These are phyloP conservation scores for Chernovozyma aurita DNA, from an alignment of 1,139 yeast species.

Conservation along the genomic window DNA sequence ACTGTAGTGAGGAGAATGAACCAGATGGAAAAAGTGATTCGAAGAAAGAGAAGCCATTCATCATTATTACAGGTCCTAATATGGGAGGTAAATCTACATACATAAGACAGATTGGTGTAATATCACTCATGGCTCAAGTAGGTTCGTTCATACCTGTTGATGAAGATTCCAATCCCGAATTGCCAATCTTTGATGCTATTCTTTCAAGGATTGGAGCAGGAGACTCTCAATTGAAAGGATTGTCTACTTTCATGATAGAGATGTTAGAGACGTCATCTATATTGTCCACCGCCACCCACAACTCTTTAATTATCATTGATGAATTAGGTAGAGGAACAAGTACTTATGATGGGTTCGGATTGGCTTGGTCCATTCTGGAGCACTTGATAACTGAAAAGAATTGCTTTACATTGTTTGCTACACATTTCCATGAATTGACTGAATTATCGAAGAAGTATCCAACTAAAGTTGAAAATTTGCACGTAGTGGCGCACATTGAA, in stretches of 20 bases:
- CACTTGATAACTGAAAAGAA: slow-evolving; percentile 65
- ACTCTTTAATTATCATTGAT: slow-evolving; percentile 86
- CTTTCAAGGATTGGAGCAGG: slow-evolving; percentile 98
- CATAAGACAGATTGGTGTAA: slow-evolving; percentile 87
- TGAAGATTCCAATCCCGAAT: slow-evolving; percentile 50
- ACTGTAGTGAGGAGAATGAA: slow-evolving; percentile 33
- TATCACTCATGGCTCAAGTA: slow-evolving; percentile 83
- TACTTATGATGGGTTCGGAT: slow-evolving; percentile 95
- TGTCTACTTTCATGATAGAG: slow-evolving; percentile 96
- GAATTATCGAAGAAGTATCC: slow-evolving; percentile 60
- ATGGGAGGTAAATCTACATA: slow-evolving; percentile 99
- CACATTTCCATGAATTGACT: slow-evolving; percentile 95
- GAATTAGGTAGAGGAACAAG: slow-evolving; percentile 96
- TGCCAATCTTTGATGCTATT: slow-evolving; percentile 84
- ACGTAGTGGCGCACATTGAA: slow-evolving; percentile 90
- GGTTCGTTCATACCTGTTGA: slow-evolving; percentile 82
- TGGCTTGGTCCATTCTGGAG: slow-evolving; percentile 95
- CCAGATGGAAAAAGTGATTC: slow-evolving; percentile 19
- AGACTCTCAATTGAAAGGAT: slow-evolving; percentile 93
- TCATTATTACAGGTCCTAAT: slow-evolving; percentile 92
- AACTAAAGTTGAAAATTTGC: slow-evolving; percentile 66
- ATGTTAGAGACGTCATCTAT: slow-evolving; percentile 96
- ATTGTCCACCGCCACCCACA: slow-evolving; percentile 75
- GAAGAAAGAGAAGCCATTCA: slow-evolving; percentile 64
- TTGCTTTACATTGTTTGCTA: slow-evolving; percentile 87